Base-by-base conservation (phyloP, 345 rosid genomes). In the Eucalyptus shirleyi region DNA sequence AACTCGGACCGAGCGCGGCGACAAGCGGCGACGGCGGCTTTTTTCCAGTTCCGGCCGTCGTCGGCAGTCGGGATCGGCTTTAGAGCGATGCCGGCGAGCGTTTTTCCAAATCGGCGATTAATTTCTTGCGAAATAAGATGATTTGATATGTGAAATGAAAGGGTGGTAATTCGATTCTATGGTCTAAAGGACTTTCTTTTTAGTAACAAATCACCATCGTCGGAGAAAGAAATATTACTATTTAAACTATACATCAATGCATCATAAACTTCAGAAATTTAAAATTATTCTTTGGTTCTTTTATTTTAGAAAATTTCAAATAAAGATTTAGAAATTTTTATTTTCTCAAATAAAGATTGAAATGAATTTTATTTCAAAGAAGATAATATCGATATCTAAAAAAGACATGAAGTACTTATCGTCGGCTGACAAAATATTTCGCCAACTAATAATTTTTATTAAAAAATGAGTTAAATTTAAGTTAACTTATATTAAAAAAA, bases 321-420 rank as follows among this genome's bases (percentile, higher is more conserved):
- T 53, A 21, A 21, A 1, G 0, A 0, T 19, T 0, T 8, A 1
- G 5, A 53, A 0, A 1, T 53, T 53, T 53, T 53, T 19, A 7
- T 53, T 53, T 53, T 53, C 11, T 53, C 2, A 19, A 19, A 53
- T 19, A 53, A 53, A 1, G 0, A 0, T 0, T 8, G 5, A 53
- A 53, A 1, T 53, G 2, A 53, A 53, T 19, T 53, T 53, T 53
- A 2, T 53, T 53, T 8, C 2, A 53, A 53, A 53, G 0, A 53
- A 19, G 1, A 1, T 53, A 53, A 53, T 53, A 53, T 53, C 1
- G 0, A 0, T 18, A 53, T 51, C 1, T 2, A 44, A 51, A 53
- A 53, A 53, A 7, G 4, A 53, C 56, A 0, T 1, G 1, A 53
- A 7, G 5, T 53, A 53, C 10, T 53, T 19, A 53, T 53, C 1